phyloP scores from a whole-genome alignment of 1,139 yeast species.

The Geotrichum macrosporum region DNA sequence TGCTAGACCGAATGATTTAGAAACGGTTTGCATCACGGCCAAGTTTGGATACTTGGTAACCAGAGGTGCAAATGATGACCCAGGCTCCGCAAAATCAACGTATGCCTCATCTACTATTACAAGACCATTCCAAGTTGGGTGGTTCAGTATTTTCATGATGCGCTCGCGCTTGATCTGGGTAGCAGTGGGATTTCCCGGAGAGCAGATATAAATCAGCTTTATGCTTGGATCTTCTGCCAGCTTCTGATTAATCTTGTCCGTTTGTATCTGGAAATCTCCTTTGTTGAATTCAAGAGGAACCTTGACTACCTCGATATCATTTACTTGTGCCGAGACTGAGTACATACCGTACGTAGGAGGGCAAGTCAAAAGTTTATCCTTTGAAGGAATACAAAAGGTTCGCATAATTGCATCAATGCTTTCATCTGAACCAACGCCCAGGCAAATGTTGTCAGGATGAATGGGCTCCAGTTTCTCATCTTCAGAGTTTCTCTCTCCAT shows the following conservation, averaged over 20 bases:
- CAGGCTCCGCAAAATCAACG: conserved; percentile 70
- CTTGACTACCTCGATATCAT: conserved; percentile 71
- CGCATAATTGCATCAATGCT: conserved; percentile 85
- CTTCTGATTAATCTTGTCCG: conserved; percentile 50
- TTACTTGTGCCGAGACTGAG: conserved; percentile 80
- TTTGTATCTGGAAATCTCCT: conserved; percentile 59
- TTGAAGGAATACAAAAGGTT: conserved; percentile 77
- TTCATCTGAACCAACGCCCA: conserved; percentile 98
- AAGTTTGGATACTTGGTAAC: conserved; percentile 79
- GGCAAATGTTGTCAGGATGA: conserved; percentile 66
- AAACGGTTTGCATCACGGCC: conserved; percentile 84
- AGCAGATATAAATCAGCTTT: conserved; percentile 78
- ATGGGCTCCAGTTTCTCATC: conserved; percentile 36
- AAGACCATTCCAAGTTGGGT: conserved; percentile 65
- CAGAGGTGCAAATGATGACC: conserved; percentile 71
- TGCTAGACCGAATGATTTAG: conserved; percentile 94
- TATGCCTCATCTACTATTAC: conserved; percentile 94
- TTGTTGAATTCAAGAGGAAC: conserved; percentile 56
- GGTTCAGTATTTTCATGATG: conserved; percentile 50
- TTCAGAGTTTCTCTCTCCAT: conserved; percentile 40
- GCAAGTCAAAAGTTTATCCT: conserved; percentile 74
- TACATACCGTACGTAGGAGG: conserved; percentile 99
- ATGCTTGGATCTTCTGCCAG: conserved; percentile 56
- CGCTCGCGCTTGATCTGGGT: conserved; percentile 49
- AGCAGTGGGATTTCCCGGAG: conserved; percentile 98